Evolutionary conservation across 805 yeast species (phyloP).

Genomic region (Kodamaea kaohsiungensis): DNA sequence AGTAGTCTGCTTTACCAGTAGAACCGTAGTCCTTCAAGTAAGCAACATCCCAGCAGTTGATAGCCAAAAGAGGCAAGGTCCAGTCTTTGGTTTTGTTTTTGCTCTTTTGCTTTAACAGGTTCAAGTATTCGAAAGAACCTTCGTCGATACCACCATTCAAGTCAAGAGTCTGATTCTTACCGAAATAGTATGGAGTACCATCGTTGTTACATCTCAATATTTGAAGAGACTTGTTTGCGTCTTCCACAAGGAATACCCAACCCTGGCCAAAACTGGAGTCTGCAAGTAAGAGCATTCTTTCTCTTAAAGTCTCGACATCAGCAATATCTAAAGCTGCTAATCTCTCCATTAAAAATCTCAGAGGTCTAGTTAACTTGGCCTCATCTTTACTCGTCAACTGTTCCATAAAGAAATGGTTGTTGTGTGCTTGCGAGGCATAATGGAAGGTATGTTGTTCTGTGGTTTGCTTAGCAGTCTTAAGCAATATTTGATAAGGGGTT

Average conservation of each 20-base stretch:
- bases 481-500: slow-evolving; percentile 67
- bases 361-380: slow-evolving; percentile 37
- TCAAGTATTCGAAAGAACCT: slow-evolving; percentile 51
- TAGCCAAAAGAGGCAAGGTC: slow-evolving; percentile 71
- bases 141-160: slow-evolving; percentile 69
- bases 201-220: slow-evolving; percentile 63
- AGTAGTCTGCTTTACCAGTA: slow-evolving; percentile 66
- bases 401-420: slow-evolving; percentile 86
- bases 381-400: slow-evolving; percentile 45
- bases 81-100: slow-evolving; percentile 51
- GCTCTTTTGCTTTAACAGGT: slow-evolving; percentile 44
- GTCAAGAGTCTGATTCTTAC: slow-evolving; percentile 71
- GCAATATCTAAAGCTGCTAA: slow-evolving; percentile 34
- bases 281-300: slow-evolving; percentile 49
- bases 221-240: slow-evolving; percentile 56
- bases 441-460: slow-evolving; percentile 74
- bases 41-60: slow-evolving; percentile 90
- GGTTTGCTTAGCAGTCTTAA: slow-evolving; percentile 66
- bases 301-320: slow-evolving; percentile 51
- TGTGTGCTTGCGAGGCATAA: slow-evolving; percentile 87
- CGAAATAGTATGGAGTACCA: slow-evolving; percentile 74
- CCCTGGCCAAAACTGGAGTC: slow-evolving; percentile 65
- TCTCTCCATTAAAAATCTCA: slow-evolving; percentile 39
- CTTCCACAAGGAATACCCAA: slow-evolving; percentile 73
- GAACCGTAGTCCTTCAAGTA: slow-evolving; percentile 84